Evolutionary conservation across 148 eudicot genomes (phyloP), one percentile per base, ranked within the genome.

Genomic region (Gaultheria prostrata): DNA sequence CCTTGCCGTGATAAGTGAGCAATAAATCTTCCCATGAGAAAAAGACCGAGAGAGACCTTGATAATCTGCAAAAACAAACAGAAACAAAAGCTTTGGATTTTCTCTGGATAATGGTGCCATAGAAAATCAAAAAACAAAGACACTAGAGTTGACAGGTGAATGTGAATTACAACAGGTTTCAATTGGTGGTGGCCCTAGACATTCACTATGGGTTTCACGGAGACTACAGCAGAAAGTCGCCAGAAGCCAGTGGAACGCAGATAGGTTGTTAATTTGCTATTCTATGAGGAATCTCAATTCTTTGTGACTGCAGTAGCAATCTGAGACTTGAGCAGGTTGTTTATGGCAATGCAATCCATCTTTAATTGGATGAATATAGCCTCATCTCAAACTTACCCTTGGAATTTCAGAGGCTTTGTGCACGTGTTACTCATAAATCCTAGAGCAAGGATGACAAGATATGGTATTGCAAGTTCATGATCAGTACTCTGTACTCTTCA

Each of bases 1-100:
- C 90, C 83, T 93, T 87, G 99, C 99, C 0, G 99, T 96, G 85
- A 94, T 90, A 81, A 86, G 80, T 84, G 99, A 93, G 89, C 99
- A 96, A 80, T 91, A 94, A 71, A 96, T 85, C 87, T 88, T 94
- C 78, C 99, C 99, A 88, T 96, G 92, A 83, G 90, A 88, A 85
- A 96, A 96, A 73, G 97, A 96, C 87, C 85, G 90, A 30, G 98
- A 90, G 82, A 96, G 91, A 67, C 99, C 99, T 89, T 92, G 95
- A 84, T 96, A 96, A 88, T 96, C 99, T 96, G 92, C 77, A 86
- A 63, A 59, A 63, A 76, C 43, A 85, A 79, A 84, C 26, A 32
- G 26, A 75, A 61, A 78, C 83, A 32, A n/a, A 33, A 76, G 59
- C 32, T 35, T 59, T 43, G 48, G 54, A 80, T 26, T 75, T 6